Evolutionary conservation across 139 green algal species (phyloP), one percentile per base, ranked within the genome.

Genomic region (Pleodorina starrii): DNA sequence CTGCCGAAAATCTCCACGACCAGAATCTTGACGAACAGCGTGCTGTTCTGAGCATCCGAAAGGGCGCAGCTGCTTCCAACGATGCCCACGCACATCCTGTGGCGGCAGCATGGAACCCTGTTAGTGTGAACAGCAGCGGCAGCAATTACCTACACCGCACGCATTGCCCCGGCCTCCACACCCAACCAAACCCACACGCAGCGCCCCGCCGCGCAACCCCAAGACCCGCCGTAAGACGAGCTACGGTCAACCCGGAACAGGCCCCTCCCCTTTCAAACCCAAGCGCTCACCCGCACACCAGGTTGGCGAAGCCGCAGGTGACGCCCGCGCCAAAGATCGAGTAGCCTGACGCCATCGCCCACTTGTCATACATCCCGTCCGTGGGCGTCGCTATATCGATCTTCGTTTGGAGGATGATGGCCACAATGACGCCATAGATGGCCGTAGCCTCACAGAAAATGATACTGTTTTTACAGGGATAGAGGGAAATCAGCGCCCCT

Each of bases 1-100:
- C 94, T 98, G 32, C 97, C 98, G 93, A 99, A 99, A 84, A 99
- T 99, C 95, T 99, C 98, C 86, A 99, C 97, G n/a, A 99, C 97
- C 23, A 99, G 93, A 88, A 99, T 99, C 93, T 99, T 99, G 1
- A 99, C 98, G 93, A 99, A 99, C 10, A 99, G 94, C 0, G 98
- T 98, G 9, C 95, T 95, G 92, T 99, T 99, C 60, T 98, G 97
- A 0, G 98, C 98, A 89, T 99, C 98, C 10, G 98, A 98, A 21
- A 99, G 91, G 1, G 98, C 98, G 48, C 97, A 98, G 63, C 93
- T 97, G 94, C 96, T 99, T 32, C 98, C 98, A 43, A 99, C 97
- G 35, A 99, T 97, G 32, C 98, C 98, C n/a, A 99, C 98, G 88
- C 97, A 99, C 51, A 99, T 95, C 23, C 96, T 98, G 77, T 4